Evolutionary conservation across 805 yeast genomes (phyloP), one percentile per base, ranked within the genome.

Genomic region (Metschnikowia borealis): DNA sequence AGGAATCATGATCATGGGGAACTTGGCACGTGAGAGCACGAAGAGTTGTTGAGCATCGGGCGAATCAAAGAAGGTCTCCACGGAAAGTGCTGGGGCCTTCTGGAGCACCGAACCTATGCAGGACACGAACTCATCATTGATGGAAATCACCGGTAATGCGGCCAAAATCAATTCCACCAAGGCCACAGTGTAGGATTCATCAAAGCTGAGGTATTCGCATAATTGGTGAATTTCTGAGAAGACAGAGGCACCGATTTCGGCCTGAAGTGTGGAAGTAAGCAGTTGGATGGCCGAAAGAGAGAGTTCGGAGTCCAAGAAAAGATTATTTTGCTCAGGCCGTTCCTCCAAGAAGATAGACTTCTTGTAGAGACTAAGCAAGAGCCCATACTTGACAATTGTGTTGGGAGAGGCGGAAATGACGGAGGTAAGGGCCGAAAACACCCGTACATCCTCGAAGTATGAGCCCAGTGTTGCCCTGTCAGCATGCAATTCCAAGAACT

Each of bases 1-100:
- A 0, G 92, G 84, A 1, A 76, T 64, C 15, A 88, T 64, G 1
- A 82, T 67, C 34, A 76, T 72, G 0, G 98, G 98, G 53, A 88
- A 78, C 60, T 91, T 89, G 0, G 94, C 85, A 53, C 84, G 75
- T 1, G 88, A 68, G 26, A 89, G 62, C 14, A 79, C 69, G 31
- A 84, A 60, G 3, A 76, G 62, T 45, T 74, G 73, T 20, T 69
- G 68, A 0, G 78, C 71, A 1, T 72, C 65, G n/a, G 73, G 72
- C 47, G 73, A 68, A 2, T 66, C 63, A 55, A 81, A 82, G 55
- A 82, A 79, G 14, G 60, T 62, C 51, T 70, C 73, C 11, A 75
- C 65, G 1, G 76, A 66, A 38, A 72, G 63, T 38, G 72, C 71
- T 1, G 85, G 82, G 38, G 79, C 75, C 26, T 68, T 63, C 7